These are phyloP conservation scores for Didymellaceae sp. DNA, from an alignment of 2,329 filamentous ascomycete genomes.

Conservation along the genomic window DNA sequence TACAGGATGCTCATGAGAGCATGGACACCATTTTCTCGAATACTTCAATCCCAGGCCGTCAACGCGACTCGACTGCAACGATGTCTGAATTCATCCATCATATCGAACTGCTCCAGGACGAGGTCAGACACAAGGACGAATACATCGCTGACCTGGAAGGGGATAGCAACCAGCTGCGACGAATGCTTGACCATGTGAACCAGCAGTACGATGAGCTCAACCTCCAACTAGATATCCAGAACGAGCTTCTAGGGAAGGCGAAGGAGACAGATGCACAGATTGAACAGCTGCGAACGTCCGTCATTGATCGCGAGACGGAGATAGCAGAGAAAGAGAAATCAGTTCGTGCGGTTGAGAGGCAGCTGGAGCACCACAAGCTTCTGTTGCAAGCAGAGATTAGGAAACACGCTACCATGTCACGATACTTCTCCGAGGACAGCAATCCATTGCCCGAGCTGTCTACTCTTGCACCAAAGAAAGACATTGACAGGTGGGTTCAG, in stretches of 20 bases:
- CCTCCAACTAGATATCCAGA: conserved; percentile 39
- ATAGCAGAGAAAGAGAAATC: conserved; percentile 43
- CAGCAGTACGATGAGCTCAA: conserved; percentile 32
- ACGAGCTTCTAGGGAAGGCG: conserved; percentile 35
- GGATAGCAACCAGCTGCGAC: conserved; percentile 26
- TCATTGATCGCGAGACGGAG: conserved; percentile 40
- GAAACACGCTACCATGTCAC: conserved; percentile 41
- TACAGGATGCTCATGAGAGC: conserved; percentile 29
- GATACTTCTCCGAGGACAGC: conserved; percentile 27
- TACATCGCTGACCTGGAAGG: conserved; percentile 32
- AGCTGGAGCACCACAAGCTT: conserved; percentile 50
- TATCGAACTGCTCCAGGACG: conserved; percentile 43
- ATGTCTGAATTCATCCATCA: conserved; percentile 34
- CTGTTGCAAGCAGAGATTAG: conserved; percentile 52
- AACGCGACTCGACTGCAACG: conserved; percentile 26
- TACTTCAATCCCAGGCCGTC: conserved; percentile 23
- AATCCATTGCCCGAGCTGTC: conserved; percentile 39
- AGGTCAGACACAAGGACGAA: conserved; percentile 41
- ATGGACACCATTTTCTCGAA: conserved; percentile 41
- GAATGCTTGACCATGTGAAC: conserved; percentile 28
- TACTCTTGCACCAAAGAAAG: conserved; percentile 38
- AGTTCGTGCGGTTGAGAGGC: conserved; percentile 38
- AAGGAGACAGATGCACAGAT: conserved; percentile 37
- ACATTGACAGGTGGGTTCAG: conserved; percentile 46
- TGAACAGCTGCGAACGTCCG: conserved; percentile 35